Evolutionary conservation across 345 rosid species (phyloP).

Genomic region (Rhodomyrtus tomentosa): DNA sequence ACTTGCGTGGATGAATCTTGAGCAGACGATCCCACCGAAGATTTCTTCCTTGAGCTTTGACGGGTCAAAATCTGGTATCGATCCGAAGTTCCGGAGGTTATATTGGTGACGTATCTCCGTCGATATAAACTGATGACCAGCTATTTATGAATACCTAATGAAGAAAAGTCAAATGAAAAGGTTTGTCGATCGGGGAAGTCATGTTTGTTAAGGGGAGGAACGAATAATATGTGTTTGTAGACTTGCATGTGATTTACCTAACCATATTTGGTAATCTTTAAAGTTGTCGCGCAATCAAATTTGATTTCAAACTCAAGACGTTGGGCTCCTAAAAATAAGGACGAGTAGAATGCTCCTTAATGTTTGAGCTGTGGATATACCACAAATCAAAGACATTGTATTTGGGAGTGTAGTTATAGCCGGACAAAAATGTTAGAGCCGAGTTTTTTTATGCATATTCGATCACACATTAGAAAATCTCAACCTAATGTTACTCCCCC

Average conservation of each 20-base stretch:
- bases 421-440: neutral
- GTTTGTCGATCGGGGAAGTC: neutral
- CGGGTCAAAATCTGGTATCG: neutral
- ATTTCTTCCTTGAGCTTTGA: no score
- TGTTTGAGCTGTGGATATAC: neutral
- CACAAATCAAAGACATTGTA: neutral
- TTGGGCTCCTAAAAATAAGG: neutral
- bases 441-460: neutral
- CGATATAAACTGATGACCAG: neutral
- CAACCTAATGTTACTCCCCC: no score
- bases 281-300: neutral
- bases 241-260: neutral
- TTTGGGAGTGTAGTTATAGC: neutral
- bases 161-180: neutral
- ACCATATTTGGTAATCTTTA: neutral
- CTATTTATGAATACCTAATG: neutral
- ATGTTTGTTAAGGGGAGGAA: neutral
- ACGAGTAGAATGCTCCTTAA: neutral
- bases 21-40: no score
- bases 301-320: neutral
- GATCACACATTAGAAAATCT: neutral
- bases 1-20: neutral
- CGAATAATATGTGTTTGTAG: neutral
- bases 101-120: neutral
- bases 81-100: neutral